phyloP scores from a whole-genome alignment of 352 stramenopile genomes.

The Phytophthora agathidicida region DNA sequence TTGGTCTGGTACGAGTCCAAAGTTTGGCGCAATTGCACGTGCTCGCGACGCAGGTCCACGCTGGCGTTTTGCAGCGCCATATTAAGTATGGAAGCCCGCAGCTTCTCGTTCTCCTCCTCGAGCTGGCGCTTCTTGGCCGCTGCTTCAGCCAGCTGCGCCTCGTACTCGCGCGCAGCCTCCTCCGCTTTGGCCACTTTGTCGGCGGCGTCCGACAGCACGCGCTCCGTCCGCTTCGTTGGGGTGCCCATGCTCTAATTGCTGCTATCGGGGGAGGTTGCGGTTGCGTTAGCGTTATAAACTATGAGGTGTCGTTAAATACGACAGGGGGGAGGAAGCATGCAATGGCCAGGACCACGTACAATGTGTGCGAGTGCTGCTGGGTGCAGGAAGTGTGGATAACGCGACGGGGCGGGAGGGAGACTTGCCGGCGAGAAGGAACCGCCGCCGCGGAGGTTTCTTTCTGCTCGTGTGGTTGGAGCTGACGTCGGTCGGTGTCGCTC shows the following conservation, averaged over 20 bases:
- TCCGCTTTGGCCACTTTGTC: conserved; percentile 79
- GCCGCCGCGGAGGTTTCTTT: conserved; percentile 27
- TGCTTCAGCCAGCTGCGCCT: conserved; percentile 51
- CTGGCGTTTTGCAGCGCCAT: conserved; percentile 81
- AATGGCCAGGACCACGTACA: too few species aligned
- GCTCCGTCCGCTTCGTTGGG: conserved; percentile 54
- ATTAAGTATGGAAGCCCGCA: conserved; percentile 77
- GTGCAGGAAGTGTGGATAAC: neutral
- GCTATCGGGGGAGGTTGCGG: neutral
- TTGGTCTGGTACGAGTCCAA: conserved; percentile 89
- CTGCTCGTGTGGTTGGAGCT: conserved; percentile 24
- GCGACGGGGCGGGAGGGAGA: too few species aligned
- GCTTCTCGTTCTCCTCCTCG: conserved; percentile 84
- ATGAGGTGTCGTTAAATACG: too few species aligned
- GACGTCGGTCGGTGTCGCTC: too few species aligned
- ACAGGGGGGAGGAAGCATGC: too few species aligned
- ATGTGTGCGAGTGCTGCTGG: too few species aligned
- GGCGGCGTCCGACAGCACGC: conserved; percentile 73
- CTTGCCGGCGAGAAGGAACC: conserved; percentile 21
- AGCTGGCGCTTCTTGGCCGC: conserved; percentile 75
- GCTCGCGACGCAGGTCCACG: conserved; percentile 78
- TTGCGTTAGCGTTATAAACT: too few species aligned
- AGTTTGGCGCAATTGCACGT: conserved; percentile 84
- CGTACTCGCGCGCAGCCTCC: conserved; percentile 62
- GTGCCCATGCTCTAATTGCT: conserved; percentile 51